phyloP scores from a whole-genome alignment of 768 basidiomycete species.

The Glaciozyma antarctica region DNA sequence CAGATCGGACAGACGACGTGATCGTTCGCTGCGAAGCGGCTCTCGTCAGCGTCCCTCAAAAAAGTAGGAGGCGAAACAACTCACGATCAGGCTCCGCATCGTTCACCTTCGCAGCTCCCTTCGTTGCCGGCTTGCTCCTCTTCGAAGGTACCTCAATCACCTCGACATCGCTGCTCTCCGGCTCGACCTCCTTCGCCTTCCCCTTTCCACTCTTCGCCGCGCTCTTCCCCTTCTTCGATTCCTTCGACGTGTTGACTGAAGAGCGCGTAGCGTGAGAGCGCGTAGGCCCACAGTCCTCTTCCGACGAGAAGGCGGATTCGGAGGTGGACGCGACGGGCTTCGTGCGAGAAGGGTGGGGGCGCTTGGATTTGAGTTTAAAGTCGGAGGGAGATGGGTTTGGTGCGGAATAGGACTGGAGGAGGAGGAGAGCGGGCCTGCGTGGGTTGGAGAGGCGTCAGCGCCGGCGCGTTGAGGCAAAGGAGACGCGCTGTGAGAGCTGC shows the following conservation, averaged over 20 bases:
- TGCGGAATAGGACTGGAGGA: no score
- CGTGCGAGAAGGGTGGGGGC: no score
- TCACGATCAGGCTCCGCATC: slow-evolving; percentile 9
- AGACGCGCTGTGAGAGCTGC: no score
- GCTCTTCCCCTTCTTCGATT: background rate
- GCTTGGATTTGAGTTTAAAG: no score
- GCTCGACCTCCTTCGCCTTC: background rate
- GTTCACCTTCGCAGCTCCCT: background rate
- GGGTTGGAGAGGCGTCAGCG: no score
- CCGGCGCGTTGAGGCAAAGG: no score
- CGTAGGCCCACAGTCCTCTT: background rate
- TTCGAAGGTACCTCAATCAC: no score
- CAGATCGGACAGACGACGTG: slow-evolving; percentile 18
- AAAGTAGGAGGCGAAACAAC: background rate
- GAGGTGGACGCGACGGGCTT: slow-evolving; percentile 7
- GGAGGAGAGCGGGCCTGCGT: no score
- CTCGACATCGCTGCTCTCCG: no score
- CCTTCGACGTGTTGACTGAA: background rate
- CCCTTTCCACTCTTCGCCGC: background rate
- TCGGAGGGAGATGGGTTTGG: no score
- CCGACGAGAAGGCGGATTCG: background rate
- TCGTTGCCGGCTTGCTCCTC: background rate
- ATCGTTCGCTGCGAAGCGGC: slow-evolving; percentile 9
- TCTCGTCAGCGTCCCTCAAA: background rate
- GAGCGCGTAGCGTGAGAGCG: background rate